Evolutionary conservation across 73 alveolate genomes (phyloP).

Genomic region (Diophrys appendiculata): DNA sequence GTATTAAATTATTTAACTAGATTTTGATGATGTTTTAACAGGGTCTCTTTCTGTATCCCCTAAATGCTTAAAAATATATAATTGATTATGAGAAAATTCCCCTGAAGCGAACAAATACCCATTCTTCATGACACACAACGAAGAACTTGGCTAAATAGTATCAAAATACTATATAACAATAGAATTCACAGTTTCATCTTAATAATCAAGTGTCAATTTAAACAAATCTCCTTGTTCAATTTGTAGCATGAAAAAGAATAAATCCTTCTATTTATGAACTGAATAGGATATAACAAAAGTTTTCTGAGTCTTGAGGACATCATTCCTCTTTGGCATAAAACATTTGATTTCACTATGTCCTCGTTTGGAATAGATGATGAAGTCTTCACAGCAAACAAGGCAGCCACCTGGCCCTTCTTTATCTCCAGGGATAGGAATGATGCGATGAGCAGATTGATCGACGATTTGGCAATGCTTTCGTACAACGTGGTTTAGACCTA

Average conservation of each 20-base stretch:
- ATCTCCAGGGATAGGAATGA: conserved; percentile 95
- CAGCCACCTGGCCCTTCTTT: conserved; percentile 98
- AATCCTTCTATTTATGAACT: conserved; percentile 71
- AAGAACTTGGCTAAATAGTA: conserved; percentile 88
- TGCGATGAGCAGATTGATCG: conserved; percentile 94
- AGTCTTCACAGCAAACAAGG: conserved; percentile 73
- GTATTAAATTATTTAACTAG: conserved; percentile 42
- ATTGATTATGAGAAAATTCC: conserved; percentile 93
- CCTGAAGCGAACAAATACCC: conserved; percentile 95
- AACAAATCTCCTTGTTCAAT: conserved; percentile 97
- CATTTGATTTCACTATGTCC: conserved; percentile 74
- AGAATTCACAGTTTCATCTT: conserved; percentile 75
- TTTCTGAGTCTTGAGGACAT: conserved; percentile 51
- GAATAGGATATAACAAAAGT: conserved; percentile 55
- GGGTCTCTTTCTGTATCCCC: conserved; percentile 88
- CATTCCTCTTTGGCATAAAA: conserved; percentile 78
- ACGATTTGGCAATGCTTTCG: conserved; percentile 91
- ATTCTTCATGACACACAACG: conserved; percentile 86
- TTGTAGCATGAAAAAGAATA: conserved; percentile 92
- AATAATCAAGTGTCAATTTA: conserved; percentile 75
- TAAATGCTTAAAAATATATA: conserved; percentile 75
- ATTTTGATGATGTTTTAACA: conserved; percentile 66
- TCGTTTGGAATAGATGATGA: conserved; percentile 72
- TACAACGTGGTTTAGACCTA: conserved; percentile 97
- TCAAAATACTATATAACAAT: conserved; percentile 89